Base-by-base conservation (phyloP, 331 rosid species). In the Acacia pycnantha region DNA sequence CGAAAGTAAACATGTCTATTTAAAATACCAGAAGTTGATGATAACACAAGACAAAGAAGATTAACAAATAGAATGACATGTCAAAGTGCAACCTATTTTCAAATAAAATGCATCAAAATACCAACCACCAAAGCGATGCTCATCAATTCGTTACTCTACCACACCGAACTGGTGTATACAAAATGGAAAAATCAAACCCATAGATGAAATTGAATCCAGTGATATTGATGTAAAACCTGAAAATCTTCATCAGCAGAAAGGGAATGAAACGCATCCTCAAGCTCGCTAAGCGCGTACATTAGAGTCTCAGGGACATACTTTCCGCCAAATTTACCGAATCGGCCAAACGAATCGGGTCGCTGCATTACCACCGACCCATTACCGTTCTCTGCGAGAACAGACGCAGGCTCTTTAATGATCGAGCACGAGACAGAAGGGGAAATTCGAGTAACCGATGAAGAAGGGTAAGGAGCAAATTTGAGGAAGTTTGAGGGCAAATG, bases 241-340 rank as follows among this genome's bases (percentile, higher is more conserved):
- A 95, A 95, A 2, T 83, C 87, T 1, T 84, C 92, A 71, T 95
- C 95, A 1, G 84, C 77, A 3, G 97, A 68, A 65, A 93, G 97
- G 74, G 92, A 19, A 74, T 82, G 77, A 53, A 93, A 93, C 2
- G 97, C 90, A 29, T 88, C 73, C 77, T 91, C 97, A 72, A 93
- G 97, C 82, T 91, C 91, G 26, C 92, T 4, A 75, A 91, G 97
- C 0, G 97, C 97, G 24, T 88, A 53, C 97, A 93, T 93, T 21
- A 91, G 84, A 70, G 97, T 93, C 47, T 91, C 97, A 26, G 97
- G 97, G 43, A 91, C 97, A 62, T 91, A 91, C 59, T 93, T 93
- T 2, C 97, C 97, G 5, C 97, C 97, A 64, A 87, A 93, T 72
- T 77, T 87, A 0, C 97, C 97, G 81, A 88, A 91, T 24, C 97